These are phyloP conservation scores for Hibiscus tridactylites DNA, from an alignment of 345 rosid species.

Conservation along the genomic window DNA sequence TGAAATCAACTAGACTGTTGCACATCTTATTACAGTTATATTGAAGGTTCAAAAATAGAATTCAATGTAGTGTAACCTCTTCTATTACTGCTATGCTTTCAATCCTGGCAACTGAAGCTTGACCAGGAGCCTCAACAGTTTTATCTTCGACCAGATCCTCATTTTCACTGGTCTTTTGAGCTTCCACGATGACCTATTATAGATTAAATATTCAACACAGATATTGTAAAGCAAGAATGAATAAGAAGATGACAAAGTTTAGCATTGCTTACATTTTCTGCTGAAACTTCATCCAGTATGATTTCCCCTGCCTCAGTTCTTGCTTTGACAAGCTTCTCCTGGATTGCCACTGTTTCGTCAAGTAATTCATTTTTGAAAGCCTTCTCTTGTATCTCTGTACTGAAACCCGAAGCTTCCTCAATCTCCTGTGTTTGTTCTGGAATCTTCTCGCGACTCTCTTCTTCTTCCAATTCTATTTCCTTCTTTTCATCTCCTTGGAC, in stretches of 20 bases:
- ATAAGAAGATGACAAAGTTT: background rate
- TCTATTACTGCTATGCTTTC: slow-evolving; percentile 16
- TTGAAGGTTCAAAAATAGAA: background rate
- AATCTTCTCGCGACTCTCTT: background rate
- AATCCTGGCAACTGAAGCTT: slow-evolving; percentile 13
- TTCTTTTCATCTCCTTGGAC: slow-evolving; percentile 3
- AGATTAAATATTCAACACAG: background rate
- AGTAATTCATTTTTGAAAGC: slow-evolving; percentile 2
- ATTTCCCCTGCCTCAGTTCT: slow-evolving; percentile 10
- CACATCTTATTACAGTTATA: background rate
- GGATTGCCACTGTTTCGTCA: slow-evolving; percentile 8
- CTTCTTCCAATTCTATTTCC: background rate
- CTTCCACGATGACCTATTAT: slow-evolving; percentile 4
- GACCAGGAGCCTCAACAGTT: slow-evolving; percentile 12
- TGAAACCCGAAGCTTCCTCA: slow-evolving; percentile 1
- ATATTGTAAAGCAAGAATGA: background rate
- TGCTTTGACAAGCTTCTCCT: slow-evolving; percentile 14
- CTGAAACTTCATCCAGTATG: slow-evolving; percentile 22
- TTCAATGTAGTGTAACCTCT: slow-evolving; percentile 29
- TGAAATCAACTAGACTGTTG: no score
- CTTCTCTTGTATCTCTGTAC: slow-evolving; percentile 9
- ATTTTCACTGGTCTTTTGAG: slow-evolving; percentile 12
- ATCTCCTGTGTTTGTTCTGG: slow-evolving; percentile 4
- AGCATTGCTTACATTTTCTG: background rate
- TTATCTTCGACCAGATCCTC: slow-evolving; percentile 9